Evolutionary conservation across 2,329 filamentous ascomycete species (phyloP).

Genomic region (Penicillium sp.): DNA sequence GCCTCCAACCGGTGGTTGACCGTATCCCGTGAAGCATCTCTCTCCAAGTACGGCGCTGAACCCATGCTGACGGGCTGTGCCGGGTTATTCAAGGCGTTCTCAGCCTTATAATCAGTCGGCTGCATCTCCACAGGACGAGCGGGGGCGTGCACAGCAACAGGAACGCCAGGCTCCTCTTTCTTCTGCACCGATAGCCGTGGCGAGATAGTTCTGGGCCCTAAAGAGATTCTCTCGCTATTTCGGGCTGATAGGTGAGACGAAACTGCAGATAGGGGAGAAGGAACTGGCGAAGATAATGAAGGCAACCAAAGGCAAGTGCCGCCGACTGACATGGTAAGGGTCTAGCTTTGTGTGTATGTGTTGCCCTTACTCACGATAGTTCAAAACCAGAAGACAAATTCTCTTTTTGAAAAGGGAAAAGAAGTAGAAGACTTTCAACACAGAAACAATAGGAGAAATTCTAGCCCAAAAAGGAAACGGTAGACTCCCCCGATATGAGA

Average conservation of each 20-base stretch:
- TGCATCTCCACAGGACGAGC: constrained; percentile 26
- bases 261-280: constrained; percentile 31
- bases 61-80: constrained; percentile 8
- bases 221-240: constrained; percentile 25
- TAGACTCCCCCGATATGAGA: constrained; percentile 21
- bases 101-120: constrained; percentile 25
- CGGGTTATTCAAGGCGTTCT: constrained; percentile 26
- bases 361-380: constrained; percentile 4
- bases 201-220: constrained; percentile 20
- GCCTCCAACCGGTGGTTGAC: constrained; percentile 14
- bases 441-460: constrained; percentile 6
- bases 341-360: constrained; percentile 3
- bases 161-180: constrained; percentile 19
- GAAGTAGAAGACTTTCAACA: neutral
- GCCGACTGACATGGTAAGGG: constrained; percentile 36
- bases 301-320: constrained; percentile 38
- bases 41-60: constrained; percentile 16
- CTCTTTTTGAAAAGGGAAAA: neutral
- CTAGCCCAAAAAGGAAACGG: constrained; percentile 9
- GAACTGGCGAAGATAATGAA: constrained; percentile 30
- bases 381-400: constrained; percentile 1
- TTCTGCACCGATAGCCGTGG: constrained; percentile 21
- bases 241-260: constrained; percentile 28
- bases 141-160: constrained; percentile 8
- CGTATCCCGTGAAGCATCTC: constrained; percentile 18